phyloP scores from a whole-genome alignment of 805 yeast species.

The Cyberlindnera maritima region DNA sequence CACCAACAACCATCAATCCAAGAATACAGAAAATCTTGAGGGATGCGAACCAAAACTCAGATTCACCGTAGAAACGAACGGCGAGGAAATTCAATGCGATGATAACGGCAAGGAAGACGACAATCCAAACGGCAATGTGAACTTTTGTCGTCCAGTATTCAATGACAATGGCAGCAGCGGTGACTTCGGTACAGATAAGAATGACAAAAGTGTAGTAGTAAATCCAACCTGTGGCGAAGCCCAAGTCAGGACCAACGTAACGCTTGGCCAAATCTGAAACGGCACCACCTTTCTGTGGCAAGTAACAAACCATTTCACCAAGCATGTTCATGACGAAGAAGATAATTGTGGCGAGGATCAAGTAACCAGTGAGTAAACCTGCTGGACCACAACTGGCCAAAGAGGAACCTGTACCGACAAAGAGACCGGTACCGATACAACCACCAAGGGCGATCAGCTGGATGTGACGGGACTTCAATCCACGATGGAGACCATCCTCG shows the following conservation, averaged over 20 bases:
- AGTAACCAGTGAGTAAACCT: conserved; percentile 56
- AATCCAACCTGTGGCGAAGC: conserved; percentile 31
- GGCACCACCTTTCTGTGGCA: conserved; percentile 64
- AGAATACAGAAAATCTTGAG: conserved; percentile 63
- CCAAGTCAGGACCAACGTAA: conserved; percentile 37
- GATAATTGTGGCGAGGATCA: conserved; percentile 60
- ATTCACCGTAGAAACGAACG: conserved; percentile 58
- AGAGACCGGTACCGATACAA: conserved; percentile 80
- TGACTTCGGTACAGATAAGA: conserved; percentile 43
- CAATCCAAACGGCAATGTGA: conserved; percentile 60
- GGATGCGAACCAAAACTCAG: conserved; percentile 57
- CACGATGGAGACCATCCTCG: conserved; percentile 23
- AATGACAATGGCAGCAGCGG: conserved; percentile 53
- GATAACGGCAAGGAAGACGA: conserved; percentile 48
- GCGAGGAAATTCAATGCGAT: conserved; percentile 51
- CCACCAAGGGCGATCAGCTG: conserved; percentile 86
- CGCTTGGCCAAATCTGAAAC: conserved; percentile 56
- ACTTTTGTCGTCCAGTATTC: conserved; percentile 59
- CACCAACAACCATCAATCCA: conserved; percentile 56
- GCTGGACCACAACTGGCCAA: conserved; percentile 74
- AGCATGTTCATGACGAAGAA: conserved; percentile 62
- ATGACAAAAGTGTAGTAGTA: conserved; percentile 28
- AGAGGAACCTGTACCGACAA: conserved; percentile 70
- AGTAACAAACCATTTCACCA: conserved; percentile 66
- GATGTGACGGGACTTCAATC: conserved; percentile 61